Evolutionary conservation across 2,329 filamentous ascomycete species (phyloP).

Genomic region (Arthroderma uncinatum): DNA sequence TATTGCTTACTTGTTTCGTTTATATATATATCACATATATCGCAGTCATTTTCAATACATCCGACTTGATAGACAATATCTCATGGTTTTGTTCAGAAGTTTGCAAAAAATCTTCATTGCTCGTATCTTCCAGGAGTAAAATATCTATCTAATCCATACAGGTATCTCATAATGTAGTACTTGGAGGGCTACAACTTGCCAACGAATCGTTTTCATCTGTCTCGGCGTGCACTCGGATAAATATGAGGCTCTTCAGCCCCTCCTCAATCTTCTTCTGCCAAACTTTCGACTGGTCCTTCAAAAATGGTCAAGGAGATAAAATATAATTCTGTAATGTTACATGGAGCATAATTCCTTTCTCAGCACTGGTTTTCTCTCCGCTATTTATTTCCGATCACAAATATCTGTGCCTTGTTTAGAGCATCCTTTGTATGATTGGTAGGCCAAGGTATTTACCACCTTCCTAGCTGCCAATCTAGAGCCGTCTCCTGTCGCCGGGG

Average conservation of each 20-base stretch:
- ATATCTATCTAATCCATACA: not conserved
- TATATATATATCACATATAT: not conserved
- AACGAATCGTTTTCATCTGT: not conserved
- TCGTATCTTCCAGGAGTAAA: not conserved
- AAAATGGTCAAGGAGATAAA: not conserved
- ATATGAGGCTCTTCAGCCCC: not conserved
- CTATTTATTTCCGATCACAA: not conserved
- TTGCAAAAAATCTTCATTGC: not conserved
- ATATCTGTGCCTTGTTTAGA: not conserved
- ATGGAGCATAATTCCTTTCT: not conserved
- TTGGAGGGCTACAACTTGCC: not conserved
- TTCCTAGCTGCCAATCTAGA: not conserved
- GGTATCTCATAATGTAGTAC: not conserved
- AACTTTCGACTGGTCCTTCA: not conserved
- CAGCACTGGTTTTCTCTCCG: not conserved
- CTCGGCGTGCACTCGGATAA: not conserved
- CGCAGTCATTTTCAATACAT: not conserved
- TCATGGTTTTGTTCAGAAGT: not conserved
- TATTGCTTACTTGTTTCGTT: not conserved
- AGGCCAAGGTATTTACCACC: not conserved
- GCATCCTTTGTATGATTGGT: not conserved
- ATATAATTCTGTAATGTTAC: constrained; percentile 2
- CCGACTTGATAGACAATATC: not conserved
- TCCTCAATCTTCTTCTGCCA: not conserved
- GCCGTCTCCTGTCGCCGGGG: not conserved